Evolutionary conservation across 2,329 filamentous ascomycete species (phyloP), one percentile per base, ranked within the genome.

Genomic region (Paecilomyces sp.): DNA sequence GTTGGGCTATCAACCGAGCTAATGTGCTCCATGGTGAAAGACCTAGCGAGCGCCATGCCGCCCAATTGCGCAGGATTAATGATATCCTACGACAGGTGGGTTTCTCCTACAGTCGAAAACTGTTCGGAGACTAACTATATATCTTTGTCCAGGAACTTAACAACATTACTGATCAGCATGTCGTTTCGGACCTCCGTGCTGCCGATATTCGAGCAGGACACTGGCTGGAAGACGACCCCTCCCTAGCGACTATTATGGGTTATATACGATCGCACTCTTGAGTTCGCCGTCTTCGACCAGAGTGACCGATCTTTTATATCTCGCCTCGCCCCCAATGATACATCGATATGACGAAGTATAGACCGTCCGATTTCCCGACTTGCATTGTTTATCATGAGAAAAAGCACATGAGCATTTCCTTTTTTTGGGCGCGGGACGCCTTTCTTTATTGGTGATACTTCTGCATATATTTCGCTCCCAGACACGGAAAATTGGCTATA

Each of bases 191-290:
- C 31, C 78, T 87, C 18, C 80, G 81, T 62, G 74, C 78, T 28
- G 79, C 82, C 50, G 85, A 87, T 66, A 66, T 75, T 52, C 74
- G 80, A 51, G 82, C 83, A 63, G 81, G 83, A 47, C 85, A 86
- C 73, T 88, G 85, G 84, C 74, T 86, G 53, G 73, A 75, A 41
- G 85, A 88, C 62, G 85, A 87, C 66, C 85, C 85, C 3, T 76
- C 81, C 7, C 72, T 87, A 60, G 74, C 77, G 15, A 75, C 75
- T 22, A 83, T 85, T 55, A 77, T 75, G 25, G 67, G 68, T 34
- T 80, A 77, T 75, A 76, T 80, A 52, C 71, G 69, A 54, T 69
- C 71, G 33, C 74, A 75, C 60, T 69, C 69, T 60, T 73, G 41
- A 66, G 54, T 57, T 18, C n/a, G n/a, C 41, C 36, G n/a, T n/a